Conservation (phyloP, 352 stramenopile genomes). For the Phytophthora boehmeriae region DNA sequence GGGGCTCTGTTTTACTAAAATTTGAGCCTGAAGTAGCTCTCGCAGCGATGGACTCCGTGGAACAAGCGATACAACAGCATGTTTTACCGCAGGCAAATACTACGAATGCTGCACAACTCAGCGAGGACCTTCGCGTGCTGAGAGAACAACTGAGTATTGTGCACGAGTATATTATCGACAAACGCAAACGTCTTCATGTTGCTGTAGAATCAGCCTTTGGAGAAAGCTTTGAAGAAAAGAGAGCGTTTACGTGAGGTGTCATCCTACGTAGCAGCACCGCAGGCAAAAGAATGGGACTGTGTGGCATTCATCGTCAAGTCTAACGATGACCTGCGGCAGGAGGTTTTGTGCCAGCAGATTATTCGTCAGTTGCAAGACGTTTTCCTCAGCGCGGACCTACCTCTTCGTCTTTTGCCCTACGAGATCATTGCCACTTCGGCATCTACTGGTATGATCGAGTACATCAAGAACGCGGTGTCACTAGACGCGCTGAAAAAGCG, state of each 20-base stretch:
- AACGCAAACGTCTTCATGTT: conserved; percentile 63
- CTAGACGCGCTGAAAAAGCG: conserved; percentile 96
- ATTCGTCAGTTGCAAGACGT: conserved; percentile 96
- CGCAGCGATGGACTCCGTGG: conserved; percentile 62
- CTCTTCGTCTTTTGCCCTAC: conserved; percentile 95
- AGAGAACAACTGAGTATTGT: conserved; percentile 76
- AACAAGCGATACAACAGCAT: conserved; percentile 60
- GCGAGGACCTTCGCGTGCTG: conserved; percentile 56
- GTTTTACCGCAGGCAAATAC: conserved; percentile 44
- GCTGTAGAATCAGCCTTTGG: conserved; percentile 82
- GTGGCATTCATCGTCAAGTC: conserved; percentile 97
- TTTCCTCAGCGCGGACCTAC: conserved; percentile 94
- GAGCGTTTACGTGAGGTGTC: conserved; percentile 68
- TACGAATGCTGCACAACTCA: conserved; percentile 40
- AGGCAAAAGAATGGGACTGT: conserved; percentile 63
- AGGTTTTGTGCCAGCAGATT: conserved; percentile 97
- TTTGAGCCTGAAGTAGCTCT: conserved; percentile 65
- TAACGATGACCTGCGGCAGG: conserved; percentile 98
- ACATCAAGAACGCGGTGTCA: conserved; percentile 96
- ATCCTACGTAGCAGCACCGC: conserved; percentile 34
- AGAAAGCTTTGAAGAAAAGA: conserved; percentile 86
- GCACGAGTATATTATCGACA: conserved; percentile 70
- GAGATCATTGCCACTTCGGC: conserved; percentile 95
- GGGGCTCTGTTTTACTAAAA: conserved; percentile 51
- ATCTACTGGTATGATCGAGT: conserved; percentile 97